These are phyloP conservation scores for Camellia oleifera DNA, from an alignment of 179 eudicot genomes.

Conservation along the genomic window DNA sequence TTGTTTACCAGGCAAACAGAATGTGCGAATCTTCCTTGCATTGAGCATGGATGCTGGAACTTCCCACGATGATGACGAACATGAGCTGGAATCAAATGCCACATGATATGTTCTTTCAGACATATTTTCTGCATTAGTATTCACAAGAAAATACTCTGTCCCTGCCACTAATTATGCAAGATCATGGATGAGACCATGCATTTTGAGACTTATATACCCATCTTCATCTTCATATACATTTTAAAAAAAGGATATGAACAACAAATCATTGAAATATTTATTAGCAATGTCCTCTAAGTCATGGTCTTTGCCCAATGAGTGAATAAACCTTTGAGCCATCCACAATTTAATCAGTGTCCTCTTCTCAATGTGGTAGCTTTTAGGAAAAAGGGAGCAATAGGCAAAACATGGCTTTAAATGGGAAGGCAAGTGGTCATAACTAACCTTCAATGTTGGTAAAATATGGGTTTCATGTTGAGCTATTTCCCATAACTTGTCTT, in stretches of 20 bases:
- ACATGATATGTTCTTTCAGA: neutral
- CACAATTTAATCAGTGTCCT: constrained; percentile 12
- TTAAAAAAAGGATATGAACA: constrained; percentile 16
- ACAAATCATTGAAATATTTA: constrained; percentile 15
- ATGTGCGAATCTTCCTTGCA: neutral
- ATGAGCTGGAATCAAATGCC: neutral
- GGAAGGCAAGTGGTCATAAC: constrained; percentile 12
- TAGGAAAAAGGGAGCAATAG: constrained; percentile 19
- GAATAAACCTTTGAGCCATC: constrained; percentile 18
- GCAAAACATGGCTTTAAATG: constrained; percentile 17
- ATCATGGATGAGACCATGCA: constrained; percentile 23
- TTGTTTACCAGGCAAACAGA: neutral
- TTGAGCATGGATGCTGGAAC: neutral
- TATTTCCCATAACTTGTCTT: constrained; percentile 8
- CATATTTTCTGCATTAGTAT: neutral
- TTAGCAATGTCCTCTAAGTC: constrained; percentile 12
- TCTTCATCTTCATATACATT: constrained; percentile 2
- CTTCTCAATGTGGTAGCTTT: constrained; percentile 14
- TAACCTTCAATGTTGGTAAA: constrained; percentile 14
- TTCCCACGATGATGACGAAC: neutral
- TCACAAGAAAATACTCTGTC: neutral
- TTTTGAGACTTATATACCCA: constrained; percentile 14
- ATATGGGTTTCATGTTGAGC: constrained; percentile 6
- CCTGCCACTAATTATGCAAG: constrained; percentile 12
- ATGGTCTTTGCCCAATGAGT: neutral